Evolutionary conservation across 768 basidiomycete genomes (phyloP).

Genomic region (Mycena rosella): DNA sequence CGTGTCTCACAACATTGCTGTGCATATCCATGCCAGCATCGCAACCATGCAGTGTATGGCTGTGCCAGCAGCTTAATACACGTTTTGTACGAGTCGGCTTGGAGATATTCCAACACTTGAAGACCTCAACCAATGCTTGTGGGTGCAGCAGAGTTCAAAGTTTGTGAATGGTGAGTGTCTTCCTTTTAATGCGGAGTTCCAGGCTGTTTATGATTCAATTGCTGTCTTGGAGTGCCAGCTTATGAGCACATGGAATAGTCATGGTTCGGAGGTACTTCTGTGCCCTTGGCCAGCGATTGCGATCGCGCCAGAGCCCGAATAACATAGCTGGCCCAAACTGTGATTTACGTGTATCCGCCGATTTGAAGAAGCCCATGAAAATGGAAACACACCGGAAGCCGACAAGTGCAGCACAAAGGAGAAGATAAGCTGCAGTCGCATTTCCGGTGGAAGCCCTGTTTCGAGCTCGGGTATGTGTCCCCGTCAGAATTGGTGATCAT

Average conservation of each 20-base stretch:
- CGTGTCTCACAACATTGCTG: too few relatives aligned
- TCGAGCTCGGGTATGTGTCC: neutral
- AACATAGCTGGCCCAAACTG: conserved; percentile 24
- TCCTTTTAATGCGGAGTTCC: conserved; percentile 11
- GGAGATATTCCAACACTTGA: too few relatives aligned
- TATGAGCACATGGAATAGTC: conserved; percentile 13
- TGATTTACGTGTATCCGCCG: neutral
- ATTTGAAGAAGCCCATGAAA: conserved; percentile 17
- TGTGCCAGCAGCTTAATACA: too few relatives aligned
- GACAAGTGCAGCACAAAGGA: conserved; percentile 26
- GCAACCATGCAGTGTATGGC: too few relatives aligned
- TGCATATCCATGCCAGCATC: too few relatives aligned
- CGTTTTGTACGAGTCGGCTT: too few relatives aligned
- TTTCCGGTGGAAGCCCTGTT: conserved; percentile 7
- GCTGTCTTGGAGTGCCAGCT: conserved; percentile 29
- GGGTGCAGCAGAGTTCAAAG: conserved; percentile 20
- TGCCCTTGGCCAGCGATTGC: conserved; percentile 6
- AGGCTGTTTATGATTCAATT: conserved; percentile 18
- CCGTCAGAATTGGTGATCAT: conserved; percentile 16
- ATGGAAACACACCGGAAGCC: conserved; percentile 2
- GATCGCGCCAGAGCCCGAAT: conserved; percentile 23
- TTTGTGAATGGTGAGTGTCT: conserved; percentile 17
- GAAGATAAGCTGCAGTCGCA: conserved; percentile 29
- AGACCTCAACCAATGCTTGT: neutral
- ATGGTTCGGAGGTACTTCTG: conserved; percentile 1